phyloP scores from a whole-genome alignment of 2,329 filamentous ascomycete species.

The Penicillium aurantiogriseum region DNA sequence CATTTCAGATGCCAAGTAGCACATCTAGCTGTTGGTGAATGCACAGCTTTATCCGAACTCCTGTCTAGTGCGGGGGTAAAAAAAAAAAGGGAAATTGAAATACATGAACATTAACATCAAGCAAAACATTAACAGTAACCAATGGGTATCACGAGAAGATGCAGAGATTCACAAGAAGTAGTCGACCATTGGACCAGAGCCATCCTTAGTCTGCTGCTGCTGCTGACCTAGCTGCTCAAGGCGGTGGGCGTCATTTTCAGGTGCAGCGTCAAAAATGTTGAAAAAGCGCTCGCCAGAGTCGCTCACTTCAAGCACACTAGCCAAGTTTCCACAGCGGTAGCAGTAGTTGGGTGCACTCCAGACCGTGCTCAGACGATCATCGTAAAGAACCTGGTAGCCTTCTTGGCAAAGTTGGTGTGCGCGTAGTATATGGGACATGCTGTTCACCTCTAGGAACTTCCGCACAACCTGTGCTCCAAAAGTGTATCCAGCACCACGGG shows the following conservation, averaged over 20 bases:
- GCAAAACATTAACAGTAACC: conserved; percentile 15
- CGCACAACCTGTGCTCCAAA: conserved; percentile 97
- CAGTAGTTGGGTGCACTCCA: conserved; percentile 98
- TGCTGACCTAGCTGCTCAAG: conserved; percentile 71
- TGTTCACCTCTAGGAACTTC: conserved; percentile 96
- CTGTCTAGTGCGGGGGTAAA: conserved; percentile 20
- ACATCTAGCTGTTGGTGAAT: conserved; percentile 27
- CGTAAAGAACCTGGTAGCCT: conserved; percentile 94
- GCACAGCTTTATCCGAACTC: conserved; percentile 31
- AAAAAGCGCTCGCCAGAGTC: conserved; percentile 91
- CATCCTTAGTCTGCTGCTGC: conserved; percentile 62
- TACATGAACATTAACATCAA: conserved; percentile 5
- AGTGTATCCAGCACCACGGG: conserved; percentile 91
- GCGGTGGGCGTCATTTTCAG: conserved; percentile 85
- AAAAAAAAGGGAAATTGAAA: conserved; percentile 12
- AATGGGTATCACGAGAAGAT: conserved; percentile 59
- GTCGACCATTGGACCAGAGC: conserved; percentile 69
- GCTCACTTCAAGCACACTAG: conserved; percentile 93
- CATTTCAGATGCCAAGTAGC: conserved; percentile 11
- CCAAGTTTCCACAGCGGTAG: conserved; percentile 94
- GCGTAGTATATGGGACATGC: conserved; percentile 94
- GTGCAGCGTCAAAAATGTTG: conserved; percentile 95
- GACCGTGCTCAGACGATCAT: conserved; percentile 89
- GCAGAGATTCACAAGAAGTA: conserved; percentile 58
- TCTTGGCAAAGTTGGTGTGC: conserved; percentile 99